Evolutionary conservation across 306 rosid genomes (phyloP), one percentile per base, ranked within the genome.

Genomic region (Casuarina cunninghamiana): DNA sequence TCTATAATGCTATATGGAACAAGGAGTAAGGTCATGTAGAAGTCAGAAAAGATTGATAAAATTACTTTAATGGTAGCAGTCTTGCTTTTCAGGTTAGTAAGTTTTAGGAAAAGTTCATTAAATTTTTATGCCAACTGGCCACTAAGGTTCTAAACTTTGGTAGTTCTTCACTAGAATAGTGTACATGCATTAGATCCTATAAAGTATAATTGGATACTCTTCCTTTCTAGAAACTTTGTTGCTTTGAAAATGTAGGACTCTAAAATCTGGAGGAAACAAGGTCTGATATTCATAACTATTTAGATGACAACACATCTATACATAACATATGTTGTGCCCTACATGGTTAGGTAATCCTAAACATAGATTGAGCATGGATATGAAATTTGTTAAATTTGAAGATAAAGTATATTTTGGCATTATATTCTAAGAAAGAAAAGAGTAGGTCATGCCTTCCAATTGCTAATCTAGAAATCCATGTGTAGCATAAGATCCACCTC

Each of bases 301-400:
- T 9, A 58, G 65, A 21, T 32, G n/a, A 51, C 10, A 51, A 51
- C 55, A 21, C 26, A 21, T 21, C 26, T 21, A 21, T 21, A 21
- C 26, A 21, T 21, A 21, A 51, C 15, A 51, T 26, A 35, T 8
- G 15, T 58, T 26, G 35, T 58, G 65, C 39, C 65, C 41, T 58
- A 58, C 65, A 58, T 58, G 65, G 65, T 58, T 21, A 57, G 38
- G n/a, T 57, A 57, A 21, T 57, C 63, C 63, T 57, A 57, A 57
- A 57, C 63, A 0, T 57, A 21, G 10, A 3, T 57, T 57, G 12
- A 9, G 11, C 51, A 48, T 48, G 51, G 51, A 48, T 48, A 48
- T 3, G 11, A 10, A 48, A 48, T 48, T 48, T 48, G 51, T 48
- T 48, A 10, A 48, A 13, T 48, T 48, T 48, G 51, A 48, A 48